These are phyloP conservation scores for Barbatosphaeria neglecta DNA, from an alignment of 495 filamentous ascomycete species.

Conservation along the genomic window DNA sequence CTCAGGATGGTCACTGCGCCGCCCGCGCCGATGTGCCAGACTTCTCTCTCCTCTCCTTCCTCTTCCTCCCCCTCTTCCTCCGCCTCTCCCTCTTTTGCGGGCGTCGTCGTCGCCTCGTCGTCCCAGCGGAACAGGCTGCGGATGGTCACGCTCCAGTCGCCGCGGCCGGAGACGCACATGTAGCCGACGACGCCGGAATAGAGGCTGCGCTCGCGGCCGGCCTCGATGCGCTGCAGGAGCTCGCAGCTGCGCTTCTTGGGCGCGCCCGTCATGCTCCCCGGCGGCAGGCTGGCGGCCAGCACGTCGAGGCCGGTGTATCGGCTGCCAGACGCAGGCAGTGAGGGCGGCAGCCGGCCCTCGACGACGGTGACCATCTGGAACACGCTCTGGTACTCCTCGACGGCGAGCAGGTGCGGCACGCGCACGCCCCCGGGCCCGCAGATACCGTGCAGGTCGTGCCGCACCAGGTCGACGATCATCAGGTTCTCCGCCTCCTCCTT, in stretches of 20 bases:
- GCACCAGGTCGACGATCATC: slow-evolving; percentile 93
- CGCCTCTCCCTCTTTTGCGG: neutral
- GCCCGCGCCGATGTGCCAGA: slow-evolving; percentile 78
- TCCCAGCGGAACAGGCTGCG: slow-evolving; percentile 62
- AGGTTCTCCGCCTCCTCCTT: slow-evolving; percentile 95
- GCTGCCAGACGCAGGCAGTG: no score
- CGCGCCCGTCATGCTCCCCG: slow-evolving; percentile 91
- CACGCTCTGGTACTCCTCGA: slow-evolving; percentile 83
- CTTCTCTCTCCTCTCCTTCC: slow-evolving; percentile 24
- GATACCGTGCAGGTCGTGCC: slow-evolving; percentile 80
- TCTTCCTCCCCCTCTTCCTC: slow-evolving; percentile 5
- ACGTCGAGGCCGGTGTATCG: slow-evolving; percentile 56
- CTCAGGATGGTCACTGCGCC: slow-evolving; percentile 80
- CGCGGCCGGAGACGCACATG: slow-evolving; percentile 71
- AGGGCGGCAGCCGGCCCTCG: slow-evolving; percentile 47
- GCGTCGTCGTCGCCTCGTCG: slow-evolving; percentile 26
- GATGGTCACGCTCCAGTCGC: slow-evolving; percentile 83
- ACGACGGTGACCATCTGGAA: slow-evolving; percentile 86
- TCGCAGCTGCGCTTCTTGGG: slow-evolving; percentile 85
- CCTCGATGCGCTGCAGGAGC: slow-evolving; percentile 60
- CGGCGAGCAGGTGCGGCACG: slow-evolving; percentile 57
- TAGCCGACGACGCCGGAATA: slow-evolving; percentile 89
- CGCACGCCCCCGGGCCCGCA: slow-evolving; percentile 58
- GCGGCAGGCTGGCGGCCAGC: slow-evolving; percentile 66
- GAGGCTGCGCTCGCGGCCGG: slow-evolving; percentile 52